Evolutionary conservation across 306 rosid species (phyloP).

Genomic region (Gynostemma pentaphyllum): DNA sequence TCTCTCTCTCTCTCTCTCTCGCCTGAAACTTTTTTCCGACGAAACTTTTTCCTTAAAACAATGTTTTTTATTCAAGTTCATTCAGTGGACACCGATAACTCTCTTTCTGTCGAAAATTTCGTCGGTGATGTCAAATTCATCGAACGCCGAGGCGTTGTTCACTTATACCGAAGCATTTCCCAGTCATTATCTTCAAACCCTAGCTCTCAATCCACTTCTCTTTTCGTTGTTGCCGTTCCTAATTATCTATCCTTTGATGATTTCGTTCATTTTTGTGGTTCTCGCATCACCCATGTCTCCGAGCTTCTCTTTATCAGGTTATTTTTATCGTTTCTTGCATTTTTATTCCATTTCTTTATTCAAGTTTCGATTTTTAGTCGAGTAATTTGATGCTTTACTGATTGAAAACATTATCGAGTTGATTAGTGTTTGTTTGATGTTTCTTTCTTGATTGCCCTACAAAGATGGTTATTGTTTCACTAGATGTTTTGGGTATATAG

Average conservation of each 20-base stretch:
- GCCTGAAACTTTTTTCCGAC: too few relatives aligned
- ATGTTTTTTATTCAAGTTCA: constrained; percentile 88
- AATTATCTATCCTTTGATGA: constrained; percentile 70
- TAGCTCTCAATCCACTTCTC: constrained; percentile 40
- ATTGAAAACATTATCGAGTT: background rate
- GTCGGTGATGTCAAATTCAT: constrained; percentile 39
- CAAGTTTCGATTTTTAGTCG: background rate
- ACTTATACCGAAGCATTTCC: constrained; percentile 52
- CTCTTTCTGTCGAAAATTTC: constrained; percentile 21
- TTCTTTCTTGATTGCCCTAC: too few relatives aligned
- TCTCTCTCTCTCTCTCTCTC: too few relatives aligned
- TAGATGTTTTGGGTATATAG: too few relatives aligned
- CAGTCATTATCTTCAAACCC: constrained; percentile 47
- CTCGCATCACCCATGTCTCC: constrained; percentile 43
- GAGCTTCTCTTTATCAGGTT: constrained; percentile 78
- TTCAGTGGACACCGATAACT: constrained; percentile 63
- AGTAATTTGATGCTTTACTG: background rate
- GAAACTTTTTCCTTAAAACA: background rate
- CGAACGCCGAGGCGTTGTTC: constrained; percentile 67
- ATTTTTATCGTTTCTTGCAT: background rate
- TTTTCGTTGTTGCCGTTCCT: constrained; percentile 80
- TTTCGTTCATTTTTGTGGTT: constrained; percentile 51
- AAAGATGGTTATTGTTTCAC: too few relatives aligned
- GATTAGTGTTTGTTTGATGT: background rate
- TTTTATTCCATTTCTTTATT: background rate